phyloP scores from a whole-genome alignment of 2,329 filamentous ascomycete species.

The Alternaria arbusti region DNA sequence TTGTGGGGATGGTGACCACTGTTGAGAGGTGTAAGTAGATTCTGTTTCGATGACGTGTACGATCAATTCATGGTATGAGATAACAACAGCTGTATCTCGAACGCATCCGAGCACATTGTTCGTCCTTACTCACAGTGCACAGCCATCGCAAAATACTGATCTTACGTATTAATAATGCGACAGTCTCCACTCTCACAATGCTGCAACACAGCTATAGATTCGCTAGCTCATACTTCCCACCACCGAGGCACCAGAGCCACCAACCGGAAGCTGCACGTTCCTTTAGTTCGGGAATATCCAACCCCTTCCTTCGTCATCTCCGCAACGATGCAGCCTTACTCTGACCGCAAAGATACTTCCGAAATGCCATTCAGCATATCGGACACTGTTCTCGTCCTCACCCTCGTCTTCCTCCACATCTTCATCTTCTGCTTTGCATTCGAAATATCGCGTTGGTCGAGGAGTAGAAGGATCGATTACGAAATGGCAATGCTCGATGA shows the following conservation, averaged over 20 bases:
- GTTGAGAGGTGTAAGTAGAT: slow-evolving; percentile 4
- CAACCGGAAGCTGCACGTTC: neutral
- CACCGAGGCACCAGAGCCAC: neutral
- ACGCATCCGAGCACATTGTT: neutral
- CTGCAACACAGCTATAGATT: neutral
- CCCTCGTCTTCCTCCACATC: neutral
- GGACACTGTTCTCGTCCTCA: neutral
- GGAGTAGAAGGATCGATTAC: neutral
- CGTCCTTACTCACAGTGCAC: neutral
- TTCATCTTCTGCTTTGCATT: neutral
- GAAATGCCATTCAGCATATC: neutral
- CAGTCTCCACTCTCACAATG: neutral
- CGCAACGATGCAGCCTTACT: neutral
- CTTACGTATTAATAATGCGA: neutral
- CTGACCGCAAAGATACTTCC: neutral
- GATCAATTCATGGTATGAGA: neutral
- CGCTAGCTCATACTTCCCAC: neutral
- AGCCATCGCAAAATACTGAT: neutral
- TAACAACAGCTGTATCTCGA: neutral
- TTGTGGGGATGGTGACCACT: slow-evolving; percentile 45
- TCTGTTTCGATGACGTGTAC: slow-evolving; percentile 12
- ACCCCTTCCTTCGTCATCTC: neutral
- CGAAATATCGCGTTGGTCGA: neutral
- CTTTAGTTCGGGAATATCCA: neutral
- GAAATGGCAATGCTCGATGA: neutral